These are phyloP conservation scores for Phytophthora palmivora DNA, from an alignment of 352 stramenopile genomes.

Conservation along the genomic window DNA sequence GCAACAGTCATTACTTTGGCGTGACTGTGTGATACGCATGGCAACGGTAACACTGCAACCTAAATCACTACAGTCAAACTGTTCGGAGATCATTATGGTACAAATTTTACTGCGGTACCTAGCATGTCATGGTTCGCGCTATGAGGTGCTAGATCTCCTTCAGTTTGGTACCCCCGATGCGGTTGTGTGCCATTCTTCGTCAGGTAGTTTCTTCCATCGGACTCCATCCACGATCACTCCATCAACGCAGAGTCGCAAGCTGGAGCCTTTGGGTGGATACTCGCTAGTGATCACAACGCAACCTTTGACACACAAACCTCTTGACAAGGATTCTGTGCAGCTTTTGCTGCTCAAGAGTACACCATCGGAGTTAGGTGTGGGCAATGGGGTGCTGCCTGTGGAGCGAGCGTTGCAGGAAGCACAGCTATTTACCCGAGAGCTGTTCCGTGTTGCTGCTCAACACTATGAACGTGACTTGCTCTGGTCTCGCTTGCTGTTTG, in stretches of 20 bases:
- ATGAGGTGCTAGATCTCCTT: conserved; percentile 85
- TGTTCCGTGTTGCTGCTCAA: conserved; percentile 78
- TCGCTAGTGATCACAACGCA: conserved; percentile 85
- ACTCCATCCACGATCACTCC: conserved; percentile 36
- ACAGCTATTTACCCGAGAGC: conserved; percentile 77
- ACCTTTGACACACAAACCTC: conserved; percentile 53
- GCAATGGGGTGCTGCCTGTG: conserved; percentile 58
- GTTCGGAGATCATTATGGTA: conserved; percentile 70
- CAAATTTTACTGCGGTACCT: conserved; percentile 88
- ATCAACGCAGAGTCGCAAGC: conserved; percentile 29
- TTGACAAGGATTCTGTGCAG: conserved; percentile 73
- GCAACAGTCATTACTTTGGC: conserved; percentile 30
- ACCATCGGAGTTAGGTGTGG: conserved; percentile 44
- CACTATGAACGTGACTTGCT: conserved; percentile 89
- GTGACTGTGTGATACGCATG: conserved; percentile 61
- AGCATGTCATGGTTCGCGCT: conserved; percentile 80
- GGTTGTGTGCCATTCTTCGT: conserved; percentile 77
- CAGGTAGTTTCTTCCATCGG: conserved; percentile 84
- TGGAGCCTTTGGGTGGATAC: conserved; percentile 52
- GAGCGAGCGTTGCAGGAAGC: conserved; percentile 79
- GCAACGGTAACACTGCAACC: conserved; percentile 62
- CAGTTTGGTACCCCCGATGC: conserved; percentile 87
- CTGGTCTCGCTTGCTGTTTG: conserved; percentile 85
- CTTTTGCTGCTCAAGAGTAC: conserved; percentile 71
- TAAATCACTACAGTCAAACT: conserved; percentile 74